Conservation (phyloP, 2,329 filamentous ascomycete species). For the Chaetoscypha palmicola region DNA sequence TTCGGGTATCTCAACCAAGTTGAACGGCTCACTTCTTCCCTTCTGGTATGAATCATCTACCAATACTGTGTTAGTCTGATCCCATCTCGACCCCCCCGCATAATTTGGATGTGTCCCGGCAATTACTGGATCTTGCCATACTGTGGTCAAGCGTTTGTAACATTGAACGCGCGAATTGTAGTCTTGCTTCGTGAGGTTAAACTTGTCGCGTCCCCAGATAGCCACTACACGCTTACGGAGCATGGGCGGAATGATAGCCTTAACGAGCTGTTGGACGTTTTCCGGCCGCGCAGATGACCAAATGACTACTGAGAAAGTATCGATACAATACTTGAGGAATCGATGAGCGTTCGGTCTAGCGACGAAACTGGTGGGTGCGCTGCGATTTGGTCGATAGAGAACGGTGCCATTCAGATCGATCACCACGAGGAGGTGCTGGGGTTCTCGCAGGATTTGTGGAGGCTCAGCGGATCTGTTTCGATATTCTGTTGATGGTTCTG, state of each 20-base stretch:
- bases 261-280: constrained; percentile 66
- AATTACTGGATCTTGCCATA: constrained; percentile 57
- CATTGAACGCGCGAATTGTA: constrained; percentile 70
- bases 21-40: constrained; percentile 74
- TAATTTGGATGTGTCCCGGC: constrained; percentile 38
- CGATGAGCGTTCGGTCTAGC: constrained; percentile 57
- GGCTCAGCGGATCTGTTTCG: constrained; percentile 44
- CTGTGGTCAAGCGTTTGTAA: constrained; percentile 72
- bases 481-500: constrained; percentile 55
- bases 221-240: constrained; percentile 54
- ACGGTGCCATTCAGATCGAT: constrained; percentile 93
- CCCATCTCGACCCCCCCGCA: constrained; percentile 48
- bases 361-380: constrained; percentile 47
- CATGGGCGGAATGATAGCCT: constrained; percentile 50
- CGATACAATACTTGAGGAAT: constrained; percentile 70
- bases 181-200: constrained; percentile 58
- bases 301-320: constrained; percentile 72
- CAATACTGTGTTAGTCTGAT: constrained; percentile 80
- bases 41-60: constrained; percentile 83
- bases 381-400: constrained; percentile 58
- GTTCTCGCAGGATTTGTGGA: constrained; percentile 36
- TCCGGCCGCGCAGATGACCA: constrained; percentile 79
- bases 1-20: constrained; percentile 74
- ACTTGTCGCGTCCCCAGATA: constrained; percentile 70
- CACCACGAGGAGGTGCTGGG: constrained; percentile 68